phyloP scores from a whole-genome alignment of 352 stramenopile species.

The Ochromonadaceae sp. region DNA sequence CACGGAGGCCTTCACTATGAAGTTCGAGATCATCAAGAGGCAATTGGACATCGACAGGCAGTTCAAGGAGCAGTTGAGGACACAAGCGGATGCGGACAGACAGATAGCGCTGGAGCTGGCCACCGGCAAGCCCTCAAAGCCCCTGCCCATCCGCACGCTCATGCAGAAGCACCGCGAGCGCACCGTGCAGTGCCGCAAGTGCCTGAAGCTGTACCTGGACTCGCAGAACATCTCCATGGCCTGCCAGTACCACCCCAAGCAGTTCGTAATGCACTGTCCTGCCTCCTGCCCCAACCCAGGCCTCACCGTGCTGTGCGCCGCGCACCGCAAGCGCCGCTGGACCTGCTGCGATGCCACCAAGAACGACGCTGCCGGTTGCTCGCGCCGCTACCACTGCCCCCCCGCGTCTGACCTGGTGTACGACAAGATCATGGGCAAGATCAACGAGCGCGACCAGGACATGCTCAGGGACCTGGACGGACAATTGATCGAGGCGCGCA shows the following conservation, averaged over 20 bases:
- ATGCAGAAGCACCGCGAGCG: background rate
- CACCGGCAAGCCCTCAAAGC: too few relatives aligned
- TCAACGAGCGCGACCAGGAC: background rate
- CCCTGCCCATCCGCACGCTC: background rate
- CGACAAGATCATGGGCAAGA: background rate
- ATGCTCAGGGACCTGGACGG: background rate
- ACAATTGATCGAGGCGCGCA: background rate
- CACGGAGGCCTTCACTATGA: conserved; percentile 1
- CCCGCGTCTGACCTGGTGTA: background rate
- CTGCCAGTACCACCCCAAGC: conserved; percentile 3
- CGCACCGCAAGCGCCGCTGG: conserved; percentile 4
- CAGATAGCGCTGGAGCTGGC: too few relatives aligned
- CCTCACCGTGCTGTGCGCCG: background rate
- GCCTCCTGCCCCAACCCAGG: background rate
- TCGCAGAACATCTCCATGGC: background rate
- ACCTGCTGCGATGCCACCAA: background rate
- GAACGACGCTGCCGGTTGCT: background rate
- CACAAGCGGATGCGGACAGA: background rate
- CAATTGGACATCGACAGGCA: conserved; percentile 9
- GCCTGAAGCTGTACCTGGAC: background rate
- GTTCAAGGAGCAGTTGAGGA: background rate
- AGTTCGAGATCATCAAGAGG: conserved; percentile 9
- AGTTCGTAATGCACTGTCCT: background rate
- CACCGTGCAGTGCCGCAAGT: background rate
- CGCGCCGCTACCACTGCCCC: background rate